A percentile compares a stretch with the other conserved stretches of the same genome.
phyloP scores from a whole-genome alignment of 805 yeast genomes.

The Priceomyces haplophilus region DNA sequence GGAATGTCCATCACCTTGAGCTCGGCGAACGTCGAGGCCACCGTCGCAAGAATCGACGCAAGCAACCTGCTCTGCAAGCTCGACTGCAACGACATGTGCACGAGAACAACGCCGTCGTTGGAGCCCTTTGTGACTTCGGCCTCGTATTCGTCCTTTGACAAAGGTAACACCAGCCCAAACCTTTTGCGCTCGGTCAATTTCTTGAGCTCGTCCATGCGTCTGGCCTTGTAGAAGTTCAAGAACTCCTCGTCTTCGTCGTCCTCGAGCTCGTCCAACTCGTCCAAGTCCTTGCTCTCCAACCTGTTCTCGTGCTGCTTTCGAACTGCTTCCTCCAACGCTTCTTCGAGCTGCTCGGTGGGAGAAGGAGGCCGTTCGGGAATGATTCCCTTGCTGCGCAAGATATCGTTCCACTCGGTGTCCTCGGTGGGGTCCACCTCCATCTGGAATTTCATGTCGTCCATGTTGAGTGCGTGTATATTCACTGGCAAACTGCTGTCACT shows the following conservation, averaged over 20 bases:
- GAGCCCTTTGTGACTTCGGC: slow-evolving; percentile 83
- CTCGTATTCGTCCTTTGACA: slow-evolving; percentile 85
- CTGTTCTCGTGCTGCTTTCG: slow-evolving; percentile 77
- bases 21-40: slow-evolving; percentile 72
- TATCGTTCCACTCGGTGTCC: slow-evolving; percentile 99
- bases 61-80: slow-evolving; percentile 72
- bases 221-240: slow-evolving; percentile 68
- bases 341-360: slow-evolving; percentile 83
- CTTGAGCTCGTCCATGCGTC: slow-evolving; percentile 72
- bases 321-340: slow-evolving; percentile 81
- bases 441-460: slow-evolving; percentile 49
- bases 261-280: slow-evolving; percentile 83
- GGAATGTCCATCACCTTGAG: slow-evolving; percentile 89
- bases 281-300: slow-evolving; percentile 69
- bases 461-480: neutral
- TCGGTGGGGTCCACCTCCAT: slow-evolving; percentile 92
- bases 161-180: slow-evolving; percentile 75
- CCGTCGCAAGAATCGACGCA: slow-evolving; percentile 49
- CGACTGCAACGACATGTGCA: slow-evolving; percentile 71
- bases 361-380: slow-evolving; percentile 91
- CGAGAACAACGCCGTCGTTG: slow-evolving; percentile 59
- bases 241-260: slow-evolving; percentile 94
- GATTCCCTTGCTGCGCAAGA: slow-evolving; percentile 82
- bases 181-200: slow-evolving; percentile 53
- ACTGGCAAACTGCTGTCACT: neutral